Base-by-base conservation (phyloP, 2,329 filamentous ascomycete genomes). In the Penicillium sp. region DNA sequence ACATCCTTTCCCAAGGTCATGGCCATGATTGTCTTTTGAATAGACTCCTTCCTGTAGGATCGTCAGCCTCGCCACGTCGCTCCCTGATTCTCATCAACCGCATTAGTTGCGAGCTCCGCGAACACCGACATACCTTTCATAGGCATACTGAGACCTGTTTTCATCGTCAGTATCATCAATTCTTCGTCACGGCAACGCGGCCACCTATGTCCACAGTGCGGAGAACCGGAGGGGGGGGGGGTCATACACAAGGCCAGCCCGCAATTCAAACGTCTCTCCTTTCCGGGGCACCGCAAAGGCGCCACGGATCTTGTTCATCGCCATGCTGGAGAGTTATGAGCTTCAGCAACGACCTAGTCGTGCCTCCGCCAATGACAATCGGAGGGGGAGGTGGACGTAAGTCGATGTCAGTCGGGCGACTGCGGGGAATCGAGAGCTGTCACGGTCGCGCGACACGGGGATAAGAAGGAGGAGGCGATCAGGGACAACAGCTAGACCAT, bases 1-100 rank as follows among this genome's bases (percentile, higher is more conserved):
- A 99, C 95, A 80, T 99, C 95, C 80, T 99, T 99, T 78, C 95
- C 95, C 70, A 99, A 79, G 1, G 95, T 99, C 95, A 99, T 99
- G 76, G 95, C 93, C 93, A 98, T 98, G 81, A 99, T 99, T 67
- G 95, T 99, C 85, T 97, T 98, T 77, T 99, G 95, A 71, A 99
- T 99, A 26, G 95, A 91, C 83, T 99, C 95, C 80, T 99, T 99
- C 73, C 93, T 87, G 64, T 49, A 58, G 43, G 30, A 61, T 46
- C 60, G 78, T 78, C 71, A 76, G 72, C 62, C 37, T 61, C 37
- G 43, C 54, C 57, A 55, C 53, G 19, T 58, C 63, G 46, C 48
- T 37, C 48, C 51, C 28, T 53, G 37, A 28, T 14, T 28, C 38
- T 42, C 52, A 58, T 61, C 55, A 28, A 28, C 19, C 6, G 22